phyloP scores from a whole-genome alignment of 2,329 filamentous ascomycete genomes.

The Lasiodiplodia sp. region DNA sequence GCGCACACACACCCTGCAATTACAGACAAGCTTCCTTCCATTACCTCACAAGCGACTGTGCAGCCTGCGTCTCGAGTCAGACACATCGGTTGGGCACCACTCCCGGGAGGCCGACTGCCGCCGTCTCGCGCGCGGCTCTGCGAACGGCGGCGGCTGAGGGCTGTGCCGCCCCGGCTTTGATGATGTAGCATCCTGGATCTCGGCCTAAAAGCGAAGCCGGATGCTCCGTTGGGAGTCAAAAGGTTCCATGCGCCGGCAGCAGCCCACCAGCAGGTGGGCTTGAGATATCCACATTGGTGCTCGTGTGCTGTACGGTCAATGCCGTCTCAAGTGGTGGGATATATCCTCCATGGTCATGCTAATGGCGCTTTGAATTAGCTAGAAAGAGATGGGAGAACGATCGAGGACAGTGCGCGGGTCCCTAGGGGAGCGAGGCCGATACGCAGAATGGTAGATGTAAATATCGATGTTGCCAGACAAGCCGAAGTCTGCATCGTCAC shows the following conservation, averaged over 20 bases:
- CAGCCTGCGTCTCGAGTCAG: conserved; percentile 9
- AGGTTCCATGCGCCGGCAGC: background rate
- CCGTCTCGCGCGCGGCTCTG: background rate
- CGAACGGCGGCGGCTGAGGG: background rate
- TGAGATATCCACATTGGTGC: background rate
- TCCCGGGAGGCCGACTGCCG: background rate
- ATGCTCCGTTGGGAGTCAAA: conserved; percentile 6
- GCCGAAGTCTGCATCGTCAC: conserved; percentile 12
- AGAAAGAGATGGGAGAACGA: conserved; percentile 1
- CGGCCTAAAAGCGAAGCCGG: conserved; percentile 25
- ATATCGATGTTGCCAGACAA: conserved; percentile 26
- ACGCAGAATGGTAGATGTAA: conserved; percentile 22
- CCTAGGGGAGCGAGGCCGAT: background rate
- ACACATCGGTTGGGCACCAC: background rate
- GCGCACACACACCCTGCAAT: conserved; percentile 14
- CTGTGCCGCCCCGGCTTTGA: background rate
- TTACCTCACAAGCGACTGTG: conserved; percentile 11
- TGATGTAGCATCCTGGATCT: conserved; percentile 16
- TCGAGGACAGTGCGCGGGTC: background rate
- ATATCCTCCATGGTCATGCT: background rate
- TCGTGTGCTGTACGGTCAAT: background rate
- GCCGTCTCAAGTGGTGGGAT: background rate
- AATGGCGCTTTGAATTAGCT: background rate
- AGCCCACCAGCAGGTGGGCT: conserved; percentile 2
- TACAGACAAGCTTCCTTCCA: conserved; percentile 15